Evolutionary conservation across 179 eudicot genomes (phyloP).

Genomic region (Pouteria campechiana): DNA sequence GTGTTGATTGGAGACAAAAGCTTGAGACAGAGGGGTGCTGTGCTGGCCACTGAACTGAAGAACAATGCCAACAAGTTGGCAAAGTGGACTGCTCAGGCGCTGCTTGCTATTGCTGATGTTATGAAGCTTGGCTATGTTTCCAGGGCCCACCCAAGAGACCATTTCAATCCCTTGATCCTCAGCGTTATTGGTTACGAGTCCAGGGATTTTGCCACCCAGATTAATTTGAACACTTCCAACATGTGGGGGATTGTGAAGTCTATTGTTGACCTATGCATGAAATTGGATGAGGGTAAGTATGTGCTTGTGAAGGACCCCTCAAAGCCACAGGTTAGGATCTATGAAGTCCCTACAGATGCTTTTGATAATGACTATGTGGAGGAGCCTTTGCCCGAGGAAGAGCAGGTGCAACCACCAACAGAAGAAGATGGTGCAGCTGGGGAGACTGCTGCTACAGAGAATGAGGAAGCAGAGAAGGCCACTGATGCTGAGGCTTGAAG

Average conservation of each 20-base stretch:
- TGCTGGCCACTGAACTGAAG: constrained; percentile 91
- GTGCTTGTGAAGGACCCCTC: constrained; percentile 90
- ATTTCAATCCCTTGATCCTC: constrained; percentile 74
- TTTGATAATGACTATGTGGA: constrained; percentile 97
- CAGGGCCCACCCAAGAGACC: constrained; percentile 95
- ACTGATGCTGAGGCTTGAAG: constrained; percentile 40
- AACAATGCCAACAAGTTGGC: constrained; percentile 91
- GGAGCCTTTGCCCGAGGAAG: constrained; percentile 94
- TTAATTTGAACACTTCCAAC: constrained; percentile 63
- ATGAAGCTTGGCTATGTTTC: constrained; percentile 96
- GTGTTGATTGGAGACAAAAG: constrained; percentile 97
- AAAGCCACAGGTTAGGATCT: constrained; percentile 92
- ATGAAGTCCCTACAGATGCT: constrained; percentile 94
- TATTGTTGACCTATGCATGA: constrained; percentile 95
- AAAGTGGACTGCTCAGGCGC: constrained; percentile 90
- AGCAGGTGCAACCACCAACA: constrained; percentile 85
- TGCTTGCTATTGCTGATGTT: constrained; percentile 83
- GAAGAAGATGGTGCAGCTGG: constrained; percentile 54
- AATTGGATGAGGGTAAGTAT: constrained; percentile 86
- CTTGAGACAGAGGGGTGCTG: constrained; percentile 97
- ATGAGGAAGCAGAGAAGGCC: constrained; percentile 60
- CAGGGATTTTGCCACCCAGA: constrained; percentile 80
- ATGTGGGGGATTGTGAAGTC: constrained; percentile 99
- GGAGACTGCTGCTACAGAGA: constrained; percentile 36
- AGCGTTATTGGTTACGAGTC: constrained; percentile 96